Conservation (phyloP, 2,329 filamentous ascomycete genomes). For the Cladosporium sp. region DNA sequence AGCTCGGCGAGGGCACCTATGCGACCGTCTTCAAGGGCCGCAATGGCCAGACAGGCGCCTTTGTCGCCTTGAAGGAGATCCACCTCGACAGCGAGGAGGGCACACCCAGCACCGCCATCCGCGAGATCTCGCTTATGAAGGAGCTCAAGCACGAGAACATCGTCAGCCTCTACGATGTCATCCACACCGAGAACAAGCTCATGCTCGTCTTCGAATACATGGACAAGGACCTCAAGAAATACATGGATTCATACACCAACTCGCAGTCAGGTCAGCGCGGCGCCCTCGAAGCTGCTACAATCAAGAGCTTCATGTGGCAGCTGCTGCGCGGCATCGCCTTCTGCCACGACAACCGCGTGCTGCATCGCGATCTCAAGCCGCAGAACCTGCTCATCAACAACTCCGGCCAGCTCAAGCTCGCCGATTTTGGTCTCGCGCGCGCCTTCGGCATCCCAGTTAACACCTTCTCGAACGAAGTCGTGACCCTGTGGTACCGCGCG, state of each 20-base stretch:
- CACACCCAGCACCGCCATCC: conserved; percentile 93
- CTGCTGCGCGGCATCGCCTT: conserved; percentile 93
- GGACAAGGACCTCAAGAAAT: conserved; percentile 97
- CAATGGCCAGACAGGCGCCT: conserved; percentile 92
- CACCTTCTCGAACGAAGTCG: conserved; percentile 96
- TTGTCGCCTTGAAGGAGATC: conserved; percentile 96
- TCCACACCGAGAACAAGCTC: conserved; percentile 98
- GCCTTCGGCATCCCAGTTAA: conserved; percentile 97
- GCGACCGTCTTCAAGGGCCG: conserved; percentile 98
- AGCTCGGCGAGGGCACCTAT: conserved; percentile 96
- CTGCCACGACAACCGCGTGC: conserved; percentile 93
- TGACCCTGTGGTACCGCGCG: conserved; percentile 95
- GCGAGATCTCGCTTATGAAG: conserved; percentile 99
- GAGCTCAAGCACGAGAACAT: conserved; percentile 99
- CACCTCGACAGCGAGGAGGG: conserved; percentile 98
- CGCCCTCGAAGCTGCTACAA: conserved; percentile 79
- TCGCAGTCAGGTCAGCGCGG: conserved; percentile 76
- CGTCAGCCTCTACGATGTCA: conserved; percentile 94
- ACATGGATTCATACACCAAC: conserved; percentile 67
- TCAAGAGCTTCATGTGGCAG: conserved; percentile 99
- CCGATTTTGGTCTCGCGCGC: conserved; percentile 88
- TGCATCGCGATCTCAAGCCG: conserved; percentile 92
- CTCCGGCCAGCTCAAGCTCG: conserved; percentile 85
- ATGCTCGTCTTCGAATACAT: conserved; percentile 99
- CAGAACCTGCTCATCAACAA: conserved; percentile 95